phyloP scores from a whole-genome alignment of 441 rosid genomes.

The Hura crepitans region DNA sequence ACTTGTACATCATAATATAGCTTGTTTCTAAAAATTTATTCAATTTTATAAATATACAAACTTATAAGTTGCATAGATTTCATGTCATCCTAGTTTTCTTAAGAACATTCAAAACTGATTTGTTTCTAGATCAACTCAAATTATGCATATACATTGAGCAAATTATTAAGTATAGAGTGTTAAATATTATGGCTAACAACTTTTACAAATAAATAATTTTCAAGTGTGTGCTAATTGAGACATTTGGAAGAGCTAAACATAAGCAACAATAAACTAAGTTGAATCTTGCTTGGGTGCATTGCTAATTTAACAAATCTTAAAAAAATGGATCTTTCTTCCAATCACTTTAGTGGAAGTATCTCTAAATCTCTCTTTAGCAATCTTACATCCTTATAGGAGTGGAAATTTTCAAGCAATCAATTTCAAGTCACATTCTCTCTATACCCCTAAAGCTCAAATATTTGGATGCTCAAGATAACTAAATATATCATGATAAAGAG shows the following conservation, averaged over 20 bases:
- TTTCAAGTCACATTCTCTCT: slow-evolving; percentile 28
- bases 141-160: too few species aligned
- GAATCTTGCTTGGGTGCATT: slow-evolving; percentile 20
- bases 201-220: background rate
- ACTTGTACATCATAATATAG: too few species aligned
- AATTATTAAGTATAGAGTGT: too few species aligned
- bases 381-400: slow-evolving; percentile 11
- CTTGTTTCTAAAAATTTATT: too few species aligned
- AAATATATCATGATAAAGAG: background rate
- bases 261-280: background rate
- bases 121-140: too few species aligned
- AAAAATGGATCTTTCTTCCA: slow-evolving; percentile 1
- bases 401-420: background rate
- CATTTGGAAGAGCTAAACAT: slow-evolving; percentile 1
- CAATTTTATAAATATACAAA: too few species aligned
- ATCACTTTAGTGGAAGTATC: slow-evolving; percentile 20
- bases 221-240: slow-evolving; percentile 22
- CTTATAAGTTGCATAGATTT: too few species aligned
- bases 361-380: slow-evolving; percentile 5
- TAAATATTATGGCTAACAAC: too few species aligned
- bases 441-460: slow-evolving; percentile 27
- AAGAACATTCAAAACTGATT: too few species aligned
- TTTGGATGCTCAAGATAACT: background rate
- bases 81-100: too few species aligned
- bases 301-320: slow-evolving; percentile 23